phyloP scores from a whole-genome alignment of 148 eudicot genomes.

The Spergularia marina region DNA sequence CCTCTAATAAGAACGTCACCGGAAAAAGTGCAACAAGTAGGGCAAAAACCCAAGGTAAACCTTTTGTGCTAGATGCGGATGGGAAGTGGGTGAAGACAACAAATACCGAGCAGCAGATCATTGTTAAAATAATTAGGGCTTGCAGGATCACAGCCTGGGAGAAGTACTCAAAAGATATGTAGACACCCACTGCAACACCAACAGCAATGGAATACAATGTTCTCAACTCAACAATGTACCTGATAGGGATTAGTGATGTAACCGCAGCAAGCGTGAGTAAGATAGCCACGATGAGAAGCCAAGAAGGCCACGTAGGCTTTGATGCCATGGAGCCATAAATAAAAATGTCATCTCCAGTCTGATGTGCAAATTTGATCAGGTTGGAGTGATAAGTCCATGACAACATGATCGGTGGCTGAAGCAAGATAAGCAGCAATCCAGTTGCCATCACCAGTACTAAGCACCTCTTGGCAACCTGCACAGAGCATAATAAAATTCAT shows the following conservation, averaged over 20 bases:
- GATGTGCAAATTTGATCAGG: conserved; percentile 78
- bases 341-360: conserved; percentile 85
- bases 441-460: conserved; percentile 77
- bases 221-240: conserved; percentile 82
- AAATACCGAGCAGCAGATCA: conserved; percentile 82
- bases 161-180: conserved; percentile 88
- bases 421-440: conserved; percentile 68
- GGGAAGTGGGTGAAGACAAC: conserved; percentile 91
- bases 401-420: conserved; percentile 88
- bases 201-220: conserved; percentile 68
- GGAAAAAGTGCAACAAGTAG: conserved; percentile 98
- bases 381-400: conserved; percentile 83
- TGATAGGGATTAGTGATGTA: conserved; percentile 84
- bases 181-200: conserved; percentile 83
- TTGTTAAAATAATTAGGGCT: conserved; percentile 71
- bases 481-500: conserved; percentile 6
- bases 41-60: conserved; percentile 95
- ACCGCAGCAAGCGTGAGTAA: conserved; percentile 87
- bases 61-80: conserved; percentile 88
- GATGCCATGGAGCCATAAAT: conserved; percentile 84
- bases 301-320: conserved; percentile 97
- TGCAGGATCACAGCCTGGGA: conserved; percentile 82
- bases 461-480: conserved; percentile 91
- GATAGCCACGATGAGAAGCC: conserved; percentile 83
- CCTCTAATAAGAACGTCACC: conserved; percentile 87